A percentile compares a stretch with the other conserved stretches of the same genome.
Conservation (phyloP, 108 stramenopile genomes). For the Pseudonitzschia delicatissima region DNA sequence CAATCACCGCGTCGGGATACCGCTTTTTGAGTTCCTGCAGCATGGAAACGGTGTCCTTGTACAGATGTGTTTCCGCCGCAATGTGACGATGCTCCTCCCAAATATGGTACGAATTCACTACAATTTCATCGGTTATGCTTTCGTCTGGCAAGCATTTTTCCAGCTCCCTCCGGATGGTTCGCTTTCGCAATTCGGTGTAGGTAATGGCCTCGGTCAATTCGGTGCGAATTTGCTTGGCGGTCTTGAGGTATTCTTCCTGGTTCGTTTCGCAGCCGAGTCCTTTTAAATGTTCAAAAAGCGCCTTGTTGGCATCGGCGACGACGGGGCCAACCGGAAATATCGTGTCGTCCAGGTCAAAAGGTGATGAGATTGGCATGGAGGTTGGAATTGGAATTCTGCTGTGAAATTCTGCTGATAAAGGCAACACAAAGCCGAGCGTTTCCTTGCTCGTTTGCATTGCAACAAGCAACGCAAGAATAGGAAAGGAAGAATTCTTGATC, state of each 20-base stretch:
- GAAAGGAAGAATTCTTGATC: neutral
- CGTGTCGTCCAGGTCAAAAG: conserved; percentile 73
- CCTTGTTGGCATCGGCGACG: conserved; percentile 48
- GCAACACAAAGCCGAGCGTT: neutral
- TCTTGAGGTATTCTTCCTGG: conserved; percentile 34
- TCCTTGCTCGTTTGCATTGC: neutral
- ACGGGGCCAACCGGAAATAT: conserved; percentile 51
- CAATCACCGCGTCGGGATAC: conserved; percentile 44
- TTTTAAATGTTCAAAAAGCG: conserved; percentile 18
- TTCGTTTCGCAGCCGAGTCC: conserved; percentile 31
- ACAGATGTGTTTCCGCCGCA: conserved; percentile 59
- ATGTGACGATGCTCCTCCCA: conserved; percentile 62
- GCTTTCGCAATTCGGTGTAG: conserved; percentile 55
- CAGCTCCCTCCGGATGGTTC: conserved; percentile 35
- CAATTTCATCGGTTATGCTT: conserved; percentile 6
- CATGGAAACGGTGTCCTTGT: conserved; percentile 27
- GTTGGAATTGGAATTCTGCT: neutral
- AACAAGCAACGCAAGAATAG: neutral
- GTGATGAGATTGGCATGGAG: conserved; percentile 12
- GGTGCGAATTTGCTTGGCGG: conserved; percentile 44
- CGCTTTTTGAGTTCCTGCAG: conserved; percentile 28
- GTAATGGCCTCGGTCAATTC: conserved; percentile 38
- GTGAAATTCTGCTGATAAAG: neutral
- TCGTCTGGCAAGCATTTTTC: conserved; percentile 10
- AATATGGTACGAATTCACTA: conserved; percentile 44